phyloP scores from a whole-genome alignment of 2,329 filamentous ascomycete species.

The Escovopsis weberi region DNA sequence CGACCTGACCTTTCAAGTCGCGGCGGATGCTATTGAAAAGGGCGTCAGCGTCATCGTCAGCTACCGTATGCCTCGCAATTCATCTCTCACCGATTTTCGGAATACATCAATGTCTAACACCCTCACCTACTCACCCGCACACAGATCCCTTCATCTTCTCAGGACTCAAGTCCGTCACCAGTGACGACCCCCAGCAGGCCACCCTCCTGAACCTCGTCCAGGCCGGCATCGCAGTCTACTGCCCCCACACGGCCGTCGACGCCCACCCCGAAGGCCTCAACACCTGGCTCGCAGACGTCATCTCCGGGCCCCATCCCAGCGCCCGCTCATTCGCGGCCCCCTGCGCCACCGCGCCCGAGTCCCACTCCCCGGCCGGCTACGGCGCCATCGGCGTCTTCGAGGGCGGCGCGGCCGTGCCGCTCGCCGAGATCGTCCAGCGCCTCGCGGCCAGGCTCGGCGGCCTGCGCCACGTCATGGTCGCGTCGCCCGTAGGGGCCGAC shows the following conservation, averaged over 20 bases:
- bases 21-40: constrained; percentile 71
- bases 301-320: constrained; percentile 40
- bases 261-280: constrained; percentile 73
- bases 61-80: constrained; percentile 48
- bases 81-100: not conserved
- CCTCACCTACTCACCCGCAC: not conserved
- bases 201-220: constrained; percentile 70
- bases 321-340: constrained; percentile 31
- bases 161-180: constrained; percentile 75
- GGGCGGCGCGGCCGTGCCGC: constrained; percentile 16
- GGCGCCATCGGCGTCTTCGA: constrained; percentile 33
- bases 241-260: constrained; percentile 89
- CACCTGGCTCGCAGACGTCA: constrained; percentile 84
- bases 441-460: constrained; percentile 56
- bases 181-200: constrained; percentile 72
- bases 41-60: constrained; percentile 69
- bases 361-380: constrained; percentile 36
- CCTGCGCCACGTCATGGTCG: constrained; percentile 38
- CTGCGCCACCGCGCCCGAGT: constrained; percentile 26
- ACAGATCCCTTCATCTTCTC: constrained; percentile 93
- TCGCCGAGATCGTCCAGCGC: constrained; percentile 30
- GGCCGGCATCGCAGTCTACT: constrained; percentile 87
- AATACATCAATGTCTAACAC: too few species aligned
- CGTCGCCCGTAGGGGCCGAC: constrained; percentile 33
- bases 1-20: constrained; percentile 79